Conservation (phyloP, 306 rosid genomes). For the Biancaea sappan region DNA sequence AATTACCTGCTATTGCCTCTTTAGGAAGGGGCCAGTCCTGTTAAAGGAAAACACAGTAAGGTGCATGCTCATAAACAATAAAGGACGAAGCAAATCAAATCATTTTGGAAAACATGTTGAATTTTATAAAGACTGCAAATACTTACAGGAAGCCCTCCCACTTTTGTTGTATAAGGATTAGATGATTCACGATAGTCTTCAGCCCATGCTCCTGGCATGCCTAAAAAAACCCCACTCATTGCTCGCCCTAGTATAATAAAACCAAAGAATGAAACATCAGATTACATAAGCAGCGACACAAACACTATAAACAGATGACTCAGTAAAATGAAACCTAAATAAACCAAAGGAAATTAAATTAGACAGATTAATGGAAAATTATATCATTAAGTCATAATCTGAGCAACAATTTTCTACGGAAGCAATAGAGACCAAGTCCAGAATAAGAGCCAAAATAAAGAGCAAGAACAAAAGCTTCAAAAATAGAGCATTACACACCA, state of each 20-base stretch:
- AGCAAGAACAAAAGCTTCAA: background rate
- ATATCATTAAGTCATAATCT: background rate
- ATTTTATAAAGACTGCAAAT: background rate
- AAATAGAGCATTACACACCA: background rate
- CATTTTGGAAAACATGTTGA: background rate
- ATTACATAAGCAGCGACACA: background rate
- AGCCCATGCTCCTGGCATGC: conserved; percentile 92
- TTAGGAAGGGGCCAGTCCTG: conserved; percentile 77
- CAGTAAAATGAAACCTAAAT: background rate
- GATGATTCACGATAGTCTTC: conserved; percentile 52
- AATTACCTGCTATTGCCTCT: conserved; percentile 38
- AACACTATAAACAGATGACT: background rate
- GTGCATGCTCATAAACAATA: background rate
- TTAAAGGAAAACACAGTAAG: background rate
- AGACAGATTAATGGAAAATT: background rate
- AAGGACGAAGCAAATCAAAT: background rate
- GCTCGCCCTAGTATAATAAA: background rate
- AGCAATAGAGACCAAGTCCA: background rate
- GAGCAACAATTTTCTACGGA: background rate
- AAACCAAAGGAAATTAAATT: background rate
- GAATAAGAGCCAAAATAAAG: background rate
- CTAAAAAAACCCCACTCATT: conserved; percentile 57
- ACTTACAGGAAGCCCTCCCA: conserved; percentile 90
- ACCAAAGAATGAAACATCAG: background rate
- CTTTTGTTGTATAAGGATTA: conserved; percentile 74